phyloP scores from a whole-genome alignment of 1,284 basidiomycete genomes.

The Hortiboletus rubellus region DNA sequence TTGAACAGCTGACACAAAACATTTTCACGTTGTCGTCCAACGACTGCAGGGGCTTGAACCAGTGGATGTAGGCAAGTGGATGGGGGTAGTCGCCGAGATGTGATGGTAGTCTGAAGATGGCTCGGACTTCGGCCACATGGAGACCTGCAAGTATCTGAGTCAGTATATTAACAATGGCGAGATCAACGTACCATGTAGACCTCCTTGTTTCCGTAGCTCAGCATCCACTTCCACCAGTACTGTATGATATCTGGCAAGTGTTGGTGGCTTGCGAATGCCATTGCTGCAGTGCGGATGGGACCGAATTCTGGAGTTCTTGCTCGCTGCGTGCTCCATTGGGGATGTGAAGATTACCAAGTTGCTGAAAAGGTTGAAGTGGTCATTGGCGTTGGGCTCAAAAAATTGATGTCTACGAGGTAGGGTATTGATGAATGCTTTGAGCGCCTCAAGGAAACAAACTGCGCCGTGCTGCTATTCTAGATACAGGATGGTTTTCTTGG shows the following conservation, averaged over 20 bases:
- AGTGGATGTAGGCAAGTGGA: neutral
- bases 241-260: neutral
- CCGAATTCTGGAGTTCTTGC: neutral
- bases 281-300: neutral
- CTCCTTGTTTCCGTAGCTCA: neutral
- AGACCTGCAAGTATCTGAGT: neutral
- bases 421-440: neutral
- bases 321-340: neutral
- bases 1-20: neutral
- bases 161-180: too few relatives aligned
- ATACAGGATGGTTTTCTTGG: neutral
- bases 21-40: neutral
- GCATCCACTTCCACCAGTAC: neutral
- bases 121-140: neutral
- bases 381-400: neutral
- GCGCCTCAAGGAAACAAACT: neutral
- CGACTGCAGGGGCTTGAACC: neutral
- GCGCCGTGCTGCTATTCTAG: neutral
- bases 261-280: neutral
- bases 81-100: neutral
- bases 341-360: neutral
- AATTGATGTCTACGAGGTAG: neutral
- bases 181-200: neutral
- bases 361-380: constrained; percentile 1
- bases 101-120: neutral